Evolutionary conservation across 495 filamentous ascomycete genomes (phyloP), one percentile per base, ranked within the genome.

Genomic region (Cenococcum geophilum): DNA sequence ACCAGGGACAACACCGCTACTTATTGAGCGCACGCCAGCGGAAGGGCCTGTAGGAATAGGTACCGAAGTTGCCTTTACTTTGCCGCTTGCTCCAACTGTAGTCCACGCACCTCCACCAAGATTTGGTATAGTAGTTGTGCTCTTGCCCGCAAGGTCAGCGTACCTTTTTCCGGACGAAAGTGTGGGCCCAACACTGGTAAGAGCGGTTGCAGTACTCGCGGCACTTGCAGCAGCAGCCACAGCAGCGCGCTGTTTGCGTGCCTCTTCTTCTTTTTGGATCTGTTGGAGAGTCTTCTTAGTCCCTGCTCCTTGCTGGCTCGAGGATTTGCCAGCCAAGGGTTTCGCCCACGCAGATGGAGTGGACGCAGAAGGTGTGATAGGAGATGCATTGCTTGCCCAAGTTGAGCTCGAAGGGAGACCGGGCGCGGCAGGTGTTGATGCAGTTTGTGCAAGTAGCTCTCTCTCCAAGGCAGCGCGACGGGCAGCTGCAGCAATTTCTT

Each of bases 231-330:
- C 68, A 49, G 83, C 80, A 36, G 79, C 81, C 14, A 81, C 77
- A 5, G 78, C 77, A n/a, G 83, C 83, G 37, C 73, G 71, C 66
- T 86, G 85, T 79, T 97, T 97, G 54, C 91, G 88, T 27, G 81
- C 79, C 70, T 97, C 93, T 67, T 98, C 93, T 76, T 98, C 93
- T 68, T 92, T 91, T 71, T 97, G 93, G 61, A 97, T 97, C 60
- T 97, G 92, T 52, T 89, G 89, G 34, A 97, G 79, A 0, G 92
- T 96, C 81, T 96, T 97, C 79, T 92, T 92, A 34, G 82, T 75
- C 22, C 77, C 70, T 18, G 79, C 70, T 10, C 66, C 68, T 18
- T 78, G 67, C 5, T 75, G 73, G 14, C 79, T 72, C 43, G 80
- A 68, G 11, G 70, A 71, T 76, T 79, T 92, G 72, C 75, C 85